phyloP scores from a whole-genome alignment of 2,329 filamentous ascomycete genomes.

The Orbilia ellipsospora region DNA sequence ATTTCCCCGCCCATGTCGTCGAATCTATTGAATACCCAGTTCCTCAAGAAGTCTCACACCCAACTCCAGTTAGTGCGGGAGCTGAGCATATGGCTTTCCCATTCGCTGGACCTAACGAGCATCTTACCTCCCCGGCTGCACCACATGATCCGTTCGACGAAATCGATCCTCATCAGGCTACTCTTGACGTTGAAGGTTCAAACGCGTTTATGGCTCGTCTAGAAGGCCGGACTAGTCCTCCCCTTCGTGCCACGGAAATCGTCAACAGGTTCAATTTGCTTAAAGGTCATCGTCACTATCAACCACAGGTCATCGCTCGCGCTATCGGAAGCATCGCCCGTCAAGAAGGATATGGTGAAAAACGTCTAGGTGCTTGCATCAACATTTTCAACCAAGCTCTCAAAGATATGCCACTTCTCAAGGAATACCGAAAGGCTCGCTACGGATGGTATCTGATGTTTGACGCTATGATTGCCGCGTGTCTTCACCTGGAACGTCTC shows the following conservation, averaged over 20 bases:
- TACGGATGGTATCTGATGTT: slow-evolving; percentile 94
- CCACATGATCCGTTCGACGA: slow-evolving; percentile 75
- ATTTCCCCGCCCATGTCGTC: slow-evolving; percentile 55
- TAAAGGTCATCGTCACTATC: slow-evolving; percentile 53
- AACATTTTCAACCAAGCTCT: slow-evolving; percentile 85
- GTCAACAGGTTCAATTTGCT: slow-evolving; percentile 54
- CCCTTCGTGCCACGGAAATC: slow-evolving; percentile 53
- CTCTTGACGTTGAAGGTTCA: slow-evolving; percentile 50
- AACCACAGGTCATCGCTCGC: slow-evolving; percentile 53
- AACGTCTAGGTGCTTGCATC: slow-evolving; percentile 50
- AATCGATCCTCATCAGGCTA: slow-evolving; percentile 62
- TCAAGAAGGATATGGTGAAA: slow-evolving; percentile 52
- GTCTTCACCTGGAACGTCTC: slow-evolving; percentile 83
- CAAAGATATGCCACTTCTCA: slow-evolving; percentile 83
- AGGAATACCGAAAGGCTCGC: slow-evolving; percentile 85
- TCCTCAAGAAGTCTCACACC: slow-evolving; percentile 60
- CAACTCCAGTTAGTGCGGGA: slow-evolving; percentile 70
- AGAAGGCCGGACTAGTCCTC: slow-evolving; percentile 52
- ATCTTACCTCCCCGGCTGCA: slow-evolving; percentile 65
- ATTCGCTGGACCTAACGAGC: slow-evolving; percentile 87
- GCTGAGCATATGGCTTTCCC: slow-evolving; percentile 78
- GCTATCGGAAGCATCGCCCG: slow-evolving; percentile 54
- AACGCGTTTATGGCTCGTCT: slow-evolving; percentile 53
- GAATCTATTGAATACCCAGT: slow-evolving; percentile 64
- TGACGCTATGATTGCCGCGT: slow-evolving; percentile 95